A percentile compares a stretch with the other conserved stretches of the same genome.
These are phyloP conservation scores for Scheffersomyces parashehatae DNA, from an alignment of 1,139 yeast genomes.

Conservation along the genomic window DNA sequence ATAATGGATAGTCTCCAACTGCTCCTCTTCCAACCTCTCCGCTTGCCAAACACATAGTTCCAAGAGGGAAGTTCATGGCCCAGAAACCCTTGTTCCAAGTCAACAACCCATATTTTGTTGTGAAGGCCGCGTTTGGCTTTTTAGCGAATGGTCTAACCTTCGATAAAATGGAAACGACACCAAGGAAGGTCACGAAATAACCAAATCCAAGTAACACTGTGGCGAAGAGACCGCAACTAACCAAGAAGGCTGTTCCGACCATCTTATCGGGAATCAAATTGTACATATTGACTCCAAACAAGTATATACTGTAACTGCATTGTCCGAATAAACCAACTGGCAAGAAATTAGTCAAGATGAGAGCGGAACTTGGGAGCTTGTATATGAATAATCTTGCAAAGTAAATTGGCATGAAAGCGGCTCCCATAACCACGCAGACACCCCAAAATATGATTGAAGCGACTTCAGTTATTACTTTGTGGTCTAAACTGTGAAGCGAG, in stretches of 20 bases:
- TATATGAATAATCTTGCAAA: constrained; percentile 57
- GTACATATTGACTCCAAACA: constrained; percentile 49
- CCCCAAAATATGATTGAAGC: constrained; percentile 64
- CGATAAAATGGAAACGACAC: constrained; percentile 45
- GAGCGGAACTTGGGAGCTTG: constrained; percentile 54
- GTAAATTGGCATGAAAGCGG: constrained; percentile 53
- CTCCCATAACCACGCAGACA: constrained; percentile 63
- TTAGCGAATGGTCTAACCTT: constrained; percentile 35
- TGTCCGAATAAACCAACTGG: constrained; percentile 75
- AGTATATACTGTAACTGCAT: constrained; percentile 67
- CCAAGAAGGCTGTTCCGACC: neutral
- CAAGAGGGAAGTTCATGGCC: constrained; percentile 19
- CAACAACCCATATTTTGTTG: constrained; percentile 9
- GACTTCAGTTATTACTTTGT: constrained; percentile 53
- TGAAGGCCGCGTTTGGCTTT: constrained; percentile 20
- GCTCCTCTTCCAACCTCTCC: neutral
- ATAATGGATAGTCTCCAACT: neutral
- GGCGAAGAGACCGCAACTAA: neutral
- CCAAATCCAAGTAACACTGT: constrained; percentile 34
- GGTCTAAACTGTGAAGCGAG: constrained; percentile 38
- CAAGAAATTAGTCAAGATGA: constrained; percentile 55
- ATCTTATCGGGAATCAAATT: constrained; percentile 10
- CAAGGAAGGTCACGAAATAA: constrained; percentile 59
- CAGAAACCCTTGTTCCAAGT: constrained; percentile 15
- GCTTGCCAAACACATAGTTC: constrained; percentile 17